Evolutionary conservation across 345 rosid genomes (phyloP), one percentile per base, ranked within the genome.

Genomic region (Eucalyptus pauciflora): DNA sequence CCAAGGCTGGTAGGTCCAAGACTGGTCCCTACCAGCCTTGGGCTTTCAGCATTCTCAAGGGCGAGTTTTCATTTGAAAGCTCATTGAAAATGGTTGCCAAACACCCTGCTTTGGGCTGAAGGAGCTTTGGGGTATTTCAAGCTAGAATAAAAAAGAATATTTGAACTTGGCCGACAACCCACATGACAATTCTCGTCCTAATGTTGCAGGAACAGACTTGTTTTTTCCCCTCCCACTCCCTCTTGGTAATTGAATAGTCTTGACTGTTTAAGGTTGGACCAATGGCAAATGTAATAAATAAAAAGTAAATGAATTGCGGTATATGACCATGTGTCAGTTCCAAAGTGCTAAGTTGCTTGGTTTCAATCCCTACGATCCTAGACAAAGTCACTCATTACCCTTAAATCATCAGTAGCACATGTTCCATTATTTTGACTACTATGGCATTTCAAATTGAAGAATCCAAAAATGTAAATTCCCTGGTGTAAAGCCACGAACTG

Each of bases 401-500:
- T 15, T 15, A n/a, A 64, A n/a, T 64, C 76, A 64, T 64, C 76
- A n/a, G 15, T n/a, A 64, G 76, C 22, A 64, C 33, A 14, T 7
- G 76, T 64, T 64, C 76, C 76, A 4, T 14, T 14, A 64, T n/a
- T 64, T 64, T n/a, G 37, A 64, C 20, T 64, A 64, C 18, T 6
- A n/a, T 64, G 71, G 2, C 33, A n/a, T 29, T 64, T 64, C 37
- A 64, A 64, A 64, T 64, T n/a, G 76, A 64, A 64, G 76, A 64
- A 64, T n/a, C 17, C 17, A n/a, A 14, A 64, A n/a, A 64, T n/a
- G 37, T n/a, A n/a, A 64, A 37, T 37, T 71, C 45, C 20, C 3
- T 2, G 0, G 27, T 0, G 4, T 33, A 37, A 18, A 18, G 22
- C 25, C 25, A 37, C 4, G 17, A 18, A 4, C 7, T 10, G 46